Conservation (phyloP, 2,329 filamentous ascomycete genomes). For the Fusarium incarnatum region DNA sequence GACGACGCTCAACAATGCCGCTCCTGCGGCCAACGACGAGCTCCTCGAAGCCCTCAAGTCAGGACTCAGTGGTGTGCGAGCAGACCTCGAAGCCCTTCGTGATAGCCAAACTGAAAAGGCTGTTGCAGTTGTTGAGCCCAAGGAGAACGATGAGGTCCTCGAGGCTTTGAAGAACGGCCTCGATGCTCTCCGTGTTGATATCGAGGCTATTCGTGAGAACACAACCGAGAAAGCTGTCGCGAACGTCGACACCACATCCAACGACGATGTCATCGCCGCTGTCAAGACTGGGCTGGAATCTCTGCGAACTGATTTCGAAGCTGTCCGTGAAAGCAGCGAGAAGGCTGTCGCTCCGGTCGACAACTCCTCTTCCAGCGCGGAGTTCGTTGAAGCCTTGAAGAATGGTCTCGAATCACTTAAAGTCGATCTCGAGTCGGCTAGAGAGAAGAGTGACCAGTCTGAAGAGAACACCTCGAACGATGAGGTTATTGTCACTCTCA, state of each 20-base stretch:
- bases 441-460: slow-evolving; percentile 69
- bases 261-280: slow-evolving; percentile 38
- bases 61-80: slow-evolving; percentile 79
- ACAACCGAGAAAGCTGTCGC: slow-evolving; percentile 59
- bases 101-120: slow-evolving; percentile 63
- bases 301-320: slow-evolving; percentile 32
- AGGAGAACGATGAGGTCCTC: slow-evolving; percentile 83
- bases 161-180: slow-evolving; percentile 64
- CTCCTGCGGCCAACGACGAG: slow-evolving; percentile 79
- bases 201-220: slow-evolving; percentile 64
- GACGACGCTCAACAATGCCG: slow-evolving; percentile 47
- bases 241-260: slow-evolving; percentile 27
- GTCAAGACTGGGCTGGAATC: slow-evolving; percentile 39
- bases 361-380: slow-evolving; percentile 30
- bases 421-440: slow-evolving; percentile 56
- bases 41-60: slow-evolving; percentile 87
- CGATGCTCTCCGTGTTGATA: slow-evolving; percentile 40
- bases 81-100: slow-evolving; percentile 82
- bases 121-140: slow-evolving; percentile 52
- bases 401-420: slow-evolving; percentile 40
- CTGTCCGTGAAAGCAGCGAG: slow-evolving; percentile 72
- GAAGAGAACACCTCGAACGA: slow-evolving; percentile 80
- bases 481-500: slow-evolving; percentile 85
- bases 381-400: slow-evolving; percentile 39
- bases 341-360: slow-evolving; percentile 41